Evolutionary conservation across 345 rosid genomes (phyloP).

Genomic region (Brassica juncea): DNA sequence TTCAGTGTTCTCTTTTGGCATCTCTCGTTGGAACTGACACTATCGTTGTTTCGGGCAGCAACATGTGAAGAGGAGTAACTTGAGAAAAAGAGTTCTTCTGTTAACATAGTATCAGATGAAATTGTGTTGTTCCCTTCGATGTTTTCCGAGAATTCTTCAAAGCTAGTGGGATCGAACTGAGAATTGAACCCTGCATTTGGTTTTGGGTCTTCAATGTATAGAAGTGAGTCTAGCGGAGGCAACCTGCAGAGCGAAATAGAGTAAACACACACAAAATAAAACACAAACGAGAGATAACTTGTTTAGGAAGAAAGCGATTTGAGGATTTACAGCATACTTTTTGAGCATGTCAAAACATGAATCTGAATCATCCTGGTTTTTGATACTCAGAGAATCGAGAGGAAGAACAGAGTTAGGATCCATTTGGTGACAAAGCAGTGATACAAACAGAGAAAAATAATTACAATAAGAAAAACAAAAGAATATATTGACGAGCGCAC

Average conservation of each 20-base stretch:
- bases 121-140: conserved; percentile 5
- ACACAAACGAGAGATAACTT: conserved; percentile 11
- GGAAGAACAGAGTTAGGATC: conserved; percentile 5
- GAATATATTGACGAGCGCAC: neutral
- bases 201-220: conserved; percentile 1
- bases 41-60: neutral
- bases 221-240: neutral
- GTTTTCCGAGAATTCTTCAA: conserved; percentile 29
- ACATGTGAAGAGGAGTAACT: neutral
- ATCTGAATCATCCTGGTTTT: conserved; percentile 20
- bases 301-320: conserved; percentile 5
- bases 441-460: neutral
- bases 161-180: conserved; percentile 3
- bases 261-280: neutral
- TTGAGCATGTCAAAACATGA: conserved; percentile 23
- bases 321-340: conserved; percentile 1
- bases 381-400: neutral
- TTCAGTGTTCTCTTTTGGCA: neutral
- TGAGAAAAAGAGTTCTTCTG: conserved; percentile 29
- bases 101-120: conserved; percentile 16
- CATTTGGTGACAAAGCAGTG: neutral
- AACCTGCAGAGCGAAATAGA: neutral
- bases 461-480: neutral
- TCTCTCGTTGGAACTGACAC: neutral
- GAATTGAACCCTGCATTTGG: neutral